These are phyloP conservation scores for Clarireedia homoeocarpa DNA, from an alignment of 2,329 filamentous ascomycete species.

Conservation along the genomic window DNA sequence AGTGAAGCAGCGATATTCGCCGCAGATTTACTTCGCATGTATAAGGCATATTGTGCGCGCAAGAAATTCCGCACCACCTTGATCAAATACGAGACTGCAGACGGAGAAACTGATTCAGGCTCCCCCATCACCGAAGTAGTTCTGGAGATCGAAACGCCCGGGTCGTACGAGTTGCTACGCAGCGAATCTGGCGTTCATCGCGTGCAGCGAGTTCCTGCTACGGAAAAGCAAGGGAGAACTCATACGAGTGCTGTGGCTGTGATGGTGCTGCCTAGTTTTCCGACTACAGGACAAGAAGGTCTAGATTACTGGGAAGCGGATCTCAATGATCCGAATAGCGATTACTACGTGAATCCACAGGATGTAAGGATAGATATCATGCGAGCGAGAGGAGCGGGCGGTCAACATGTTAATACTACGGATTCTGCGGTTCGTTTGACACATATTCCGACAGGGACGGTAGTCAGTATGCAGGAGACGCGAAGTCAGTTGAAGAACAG, in stretches of 20 bases:
- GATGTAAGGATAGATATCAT: conserved; percentile 85
- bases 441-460: conserved; percentile 77
- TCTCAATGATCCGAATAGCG: conserved; percentile 76
- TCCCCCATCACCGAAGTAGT: conserved; percentile 77
- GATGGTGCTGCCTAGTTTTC: conserved; percentile 82
- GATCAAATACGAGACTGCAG: conserved; percentile 72
- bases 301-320: conserved; percentile 47
- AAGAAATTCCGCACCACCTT: conserved; percentile 58
- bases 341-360: conserved; percentile 80
- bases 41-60: conserved; percentile 66
- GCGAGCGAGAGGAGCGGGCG: conserved; percentile 84
- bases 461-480: conserved; percentile 87
- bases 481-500: conserved; percentile 87
- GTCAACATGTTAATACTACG: conserved; percentile 97
- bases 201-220: conserved; percentile 87
- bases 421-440: conserved; percentile 92
- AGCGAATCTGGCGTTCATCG: conserved; percentile 91
- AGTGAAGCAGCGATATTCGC: conserved; percentile 89
- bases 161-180: conserved; percentile 74
- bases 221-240: conserved; percentile 82
- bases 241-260: conserved; percentile 92
- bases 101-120: conserved; percentile 50
- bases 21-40: conserved; percentile 84
- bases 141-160: conserved; percentile 68
- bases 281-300: conserved; percentile 42